Conservation (phyloP, 495 filamentous ascomycete genomes). For the Podospora tetraspora region DNA sequence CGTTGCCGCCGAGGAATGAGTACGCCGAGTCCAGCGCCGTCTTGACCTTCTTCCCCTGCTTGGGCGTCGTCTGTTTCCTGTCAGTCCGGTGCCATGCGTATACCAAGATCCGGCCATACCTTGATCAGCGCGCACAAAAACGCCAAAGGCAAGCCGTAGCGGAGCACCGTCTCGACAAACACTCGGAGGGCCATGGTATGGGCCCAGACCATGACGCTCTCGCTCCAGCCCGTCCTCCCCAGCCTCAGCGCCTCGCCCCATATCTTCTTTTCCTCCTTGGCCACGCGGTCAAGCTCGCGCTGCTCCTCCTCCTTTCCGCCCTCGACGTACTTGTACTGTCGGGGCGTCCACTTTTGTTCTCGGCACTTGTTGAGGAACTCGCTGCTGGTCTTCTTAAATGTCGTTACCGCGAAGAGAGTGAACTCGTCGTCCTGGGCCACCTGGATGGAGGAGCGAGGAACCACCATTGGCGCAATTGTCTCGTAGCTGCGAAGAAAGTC, state of each 20-base stretch:
- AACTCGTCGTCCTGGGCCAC: constrained; percentile 83
- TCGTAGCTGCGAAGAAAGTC: constrained; percentile 89
- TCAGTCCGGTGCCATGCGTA: constrained; percentile 15
- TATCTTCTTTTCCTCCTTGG: constrained; percentile 74
- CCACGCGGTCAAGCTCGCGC: constrained; percentile 72
- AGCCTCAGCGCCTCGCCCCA: constrained; percentile 87
- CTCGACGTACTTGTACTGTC: constrained; percentile 89
- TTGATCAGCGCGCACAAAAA: constrained; percentile 78
- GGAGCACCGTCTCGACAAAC: constrained; percentile 93
- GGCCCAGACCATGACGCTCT: constrained; percentile 90
- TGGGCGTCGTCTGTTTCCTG: constrained; percentile 65
- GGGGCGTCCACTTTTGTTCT: constrained; percentile 87
- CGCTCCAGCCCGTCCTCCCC: constrained; percentile 82
- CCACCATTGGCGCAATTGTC: constrained; percentile 72
- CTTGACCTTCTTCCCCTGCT: constrained; percentile 77
- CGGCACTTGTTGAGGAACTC: constrained; percentile 88
- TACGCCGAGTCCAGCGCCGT: constrained; percentile 75
- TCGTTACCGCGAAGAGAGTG: constrained; percentile 77
- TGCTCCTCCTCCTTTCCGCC: constrained; percentile 83
- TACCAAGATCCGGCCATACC: constrained; percentile 49
- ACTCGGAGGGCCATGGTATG: constrained; percentile 87
- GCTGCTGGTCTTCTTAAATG: constrained; percentile 81
- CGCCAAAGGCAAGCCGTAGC: constrained; percentile 85
- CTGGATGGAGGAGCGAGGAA: constrained; percentile 76
- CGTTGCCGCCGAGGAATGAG: constrained; percentile 90